A percentile compares a stretch with the other conserved stretches of the same genome.
phyloP scores from a whole-genome alignment of 768 basidiomycete species.

The Pulveroboletus ravenelii region DNA sequence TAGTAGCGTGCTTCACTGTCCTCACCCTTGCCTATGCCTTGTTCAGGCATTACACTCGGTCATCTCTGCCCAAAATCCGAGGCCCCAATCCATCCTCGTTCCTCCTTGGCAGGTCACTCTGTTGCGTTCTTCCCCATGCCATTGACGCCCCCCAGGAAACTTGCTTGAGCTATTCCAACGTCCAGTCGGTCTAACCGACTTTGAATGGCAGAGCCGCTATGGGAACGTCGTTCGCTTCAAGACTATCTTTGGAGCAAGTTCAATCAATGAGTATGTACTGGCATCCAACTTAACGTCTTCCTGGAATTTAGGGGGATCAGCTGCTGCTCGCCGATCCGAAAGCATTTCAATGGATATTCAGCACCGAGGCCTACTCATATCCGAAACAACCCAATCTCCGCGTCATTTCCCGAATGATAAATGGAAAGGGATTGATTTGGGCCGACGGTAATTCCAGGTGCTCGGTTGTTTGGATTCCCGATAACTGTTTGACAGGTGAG shows the following conservation, averaged over 20 bases:
- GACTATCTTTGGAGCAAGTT: conserved; percentile 23
- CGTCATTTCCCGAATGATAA: conserved; percentile 9
- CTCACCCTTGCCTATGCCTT: conserved; percentile 6
- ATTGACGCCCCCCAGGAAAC: conserved; percentile 25
- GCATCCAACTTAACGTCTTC: conserved; percentile 1
- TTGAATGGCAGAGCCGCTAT: conserved; percentile 29
- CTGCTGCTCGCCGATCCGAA: conserved; percentile 47
- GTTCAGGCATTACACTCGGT: not conserved
- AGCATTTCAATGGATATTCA: conserved; percentile 37
- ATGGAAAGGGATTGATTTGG: conserved; percentile 36
- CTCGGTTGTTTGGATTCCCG: conserved; percentile 7
- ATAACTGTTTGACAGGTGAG: conserved; percentile 23
- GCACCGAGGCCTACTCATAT: conserved; percentile 41
- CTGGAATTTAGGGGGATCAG: conserved; percentile 35
- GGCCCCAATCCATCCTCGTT: conserved; percentile 24
- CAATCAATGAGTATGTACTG: not conserved
- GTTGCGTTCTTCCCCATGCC: conserved; percentile 12
- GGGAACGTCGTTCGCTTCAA: conserved; percentile 29
- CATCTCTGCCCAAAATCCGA: conserved; percentile 13
- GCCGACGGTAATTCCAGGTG: conserved; percentile 33
- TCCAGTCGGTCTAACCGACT: conserved; percentile 24
- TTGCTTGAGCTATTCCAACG: conserved; percentile 26
- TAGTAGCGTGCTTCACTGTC: conserved; percentile 1
- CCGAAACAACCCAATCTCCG: conserved; percentile 32
- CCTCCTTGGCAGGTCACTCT: conserved; percentile 9